Evolutionary conservation across 2,329 filamentous ascomycete genomes (phyloP), one percentile per base, ranked within the genome.

Genomic region (Talaromyces sp.): DNA sequence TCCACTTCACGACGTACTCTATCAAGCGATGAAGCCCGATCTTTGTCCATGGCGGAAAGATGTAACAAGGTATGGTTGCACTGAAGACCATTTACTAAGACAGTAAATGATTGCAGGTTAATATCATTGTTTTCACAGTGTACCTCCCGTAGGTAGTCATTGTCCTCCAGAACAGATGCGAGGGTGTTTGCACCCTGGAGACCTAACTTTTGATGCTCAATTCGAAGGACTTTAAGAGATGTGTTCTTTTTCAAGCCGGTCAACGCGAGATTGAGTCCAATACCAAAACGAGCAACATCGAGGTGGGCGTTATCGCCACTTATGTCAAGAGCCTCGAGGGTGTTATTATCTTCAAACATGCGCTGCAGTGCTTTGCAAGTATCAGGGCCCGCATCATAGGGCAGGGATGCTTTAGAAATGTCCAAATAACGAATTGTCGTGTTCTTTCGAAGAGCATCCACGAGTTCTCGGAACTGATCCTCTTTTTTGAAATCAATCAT

Each of bases 91-190:
- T 89, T 87, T 45, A 90, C 84, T 6, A 89, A 73, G 47, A 86
- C 84, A 0, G 85, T 88, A 58, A 88, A 86, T 1, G 85, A 86
- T 58, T 86, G 84, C n/a, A 89, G 76, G 41, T 85, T 86, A 50
- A 89, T 87, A 49, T 85, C 84, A 64, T 90, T 90, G 67, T 87
- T 85, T 56, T 87, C 86, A 68, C 87, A 90, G 61, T 88, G 80
- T 5, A 90, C 77, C 65, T 89, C 84, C 22, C 80, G 78, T 4
- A 90, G 72, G 1, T 81, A 82, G 2, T 70, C 76, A 62, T 90
- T 90, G 55, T 78, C 78, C 62, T 86, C 84, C 32, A 90, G 73
- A 14, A 90, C 86, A 16, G 87, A 86, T 2, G 86, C 83, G 32
- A 90, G 75, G 0, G 86, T 87, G 63, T 83, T 88, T 3, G 87